phyloP scores from a whole-genome alignment of 306 rosid genomes.

The Trichosanthes truncata region DNA sequence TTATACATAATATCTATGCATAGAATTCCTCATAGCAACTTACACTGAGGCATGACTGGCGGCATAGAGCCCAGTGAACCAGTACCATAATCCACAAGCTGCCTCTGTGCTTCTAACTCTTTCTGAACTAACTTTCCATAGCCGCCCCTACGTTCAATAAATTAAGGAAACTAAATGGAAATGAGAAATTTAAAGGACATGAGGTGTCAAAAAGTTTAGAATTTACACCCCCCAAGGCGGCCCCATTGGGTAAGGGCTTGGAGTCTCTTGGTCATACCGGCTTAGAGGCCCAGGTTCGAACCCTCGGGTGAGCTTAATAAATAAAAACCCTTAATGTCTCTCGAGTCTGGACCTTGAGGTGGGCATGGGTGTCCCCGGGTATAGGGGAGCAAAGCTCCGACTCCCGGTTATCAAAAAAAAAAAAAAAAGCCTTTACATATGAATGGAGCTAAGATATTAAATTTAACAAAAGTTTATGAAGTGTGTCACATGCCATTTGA shows the following conservation, averaged over 20 bases:
- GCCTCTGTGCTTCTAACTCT: conserved; percentile 94
- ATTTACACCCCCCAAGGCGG: no score
- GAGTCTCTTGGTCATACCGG: no score
- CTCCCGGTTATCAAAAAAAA: no score
- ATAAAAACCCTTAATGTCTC: no score
- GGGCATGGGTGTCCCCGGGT: no score
- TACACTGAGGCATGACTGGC: conserved; percentile 63
- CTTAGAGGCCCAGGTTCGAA: no score
- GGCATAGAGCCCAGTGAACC: conserved; percentile 87
- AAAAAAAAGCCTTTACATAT: background rate
- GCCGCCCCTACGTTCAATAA: conserved; percentile 78
- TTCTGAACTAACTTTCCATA: conserved; percentile 84
- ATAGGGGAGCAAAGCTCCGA: no score
- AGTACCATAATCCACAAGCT: conserved; percentile 90
- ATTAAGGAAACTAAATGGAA: conserved; percentile 43
- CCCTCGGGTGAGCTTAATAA: no score
- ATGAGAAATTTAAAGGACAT: background rate
- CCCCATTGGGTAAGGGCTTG: no score
- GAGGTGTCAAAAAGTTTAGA: background rate
- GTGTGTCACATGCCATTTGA: background rate
- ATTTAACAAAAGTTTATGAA: background rate
- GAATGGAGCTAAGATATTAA: background rate
- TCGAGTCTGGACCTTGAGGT: no score
- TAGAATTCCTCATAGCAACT: conserved; percentile 24
- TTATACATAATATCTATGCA: background rate